Percentiles rank a stretch among this genome's conserved stretches.
Evolutionary conservation across 805 yeast genomes (phyloP).

Genomic region (Torulaspora maleeae): DNA sequence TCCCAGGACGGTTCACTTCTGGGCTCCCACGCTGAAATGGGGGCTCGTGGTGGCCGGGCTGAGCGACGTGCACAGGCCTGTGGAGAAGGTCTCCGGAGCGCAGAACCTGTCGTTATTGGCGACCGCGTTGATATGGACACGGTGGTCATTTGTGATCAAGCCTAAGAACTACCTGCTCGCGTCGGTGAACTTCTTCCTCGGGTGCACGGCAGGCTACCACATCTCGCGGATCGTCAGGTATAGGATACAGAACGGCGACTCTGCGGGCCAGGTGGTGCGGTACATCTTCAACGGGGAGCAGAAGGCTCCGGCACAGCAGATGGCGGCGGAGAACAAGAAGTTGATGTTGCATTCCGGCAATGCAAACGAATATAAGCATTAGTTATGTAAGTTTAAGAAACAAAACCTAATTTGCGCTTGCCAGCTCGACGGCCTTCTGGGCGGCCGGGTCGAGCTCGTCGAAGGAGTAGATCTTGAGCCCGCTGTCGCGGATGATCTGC

Average conservation of each 20-base stretch:
- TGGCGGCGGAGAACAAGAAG: constrained; percentile 6
- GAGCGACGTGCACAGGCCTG: constrained; percentile 83
- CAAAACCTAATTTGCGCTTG: constrained; percentile 29
- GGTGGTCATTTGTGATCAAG: constrained; percentile 92
- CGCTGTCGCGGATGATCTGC: constrained; percentile 78
- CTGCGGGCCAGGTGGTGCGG: constrained; percentile 48
- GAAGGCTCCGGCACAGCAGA: not conserved
- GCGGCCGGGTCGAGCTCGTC: constrained; percentile 97
- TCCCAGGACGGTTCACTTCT: constrained; percentile 94
- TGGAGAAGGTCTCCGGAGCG: constrained; percentile 84
- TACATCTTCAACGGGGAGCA: constrained; percentile 53
- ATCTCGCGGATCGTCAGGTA: constrained; percentile 63
- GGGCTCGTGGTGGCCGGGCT: constrained; percentile 87
- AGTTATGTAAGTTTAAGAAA: not conserved
- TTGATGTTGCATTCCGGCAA: constrained; percentile 11
- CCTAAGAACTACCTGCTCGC: constrained; percentile 88
- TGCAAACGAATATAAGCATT: constrained; percentile 10
- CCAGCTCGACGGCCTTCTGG: constrained; percentile 80
- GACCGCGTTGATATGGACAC: constrained; percentile 95
- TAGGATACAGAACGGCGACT: constrained; percentile 62
- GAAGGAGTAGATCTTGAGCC: constrained; percentile 86
- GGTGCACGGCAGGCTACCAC: constrained; percentile 85
- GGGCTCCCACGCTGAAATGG: constrained; percentile 85
- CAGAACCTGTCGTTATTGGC: constrained; percentile 62
- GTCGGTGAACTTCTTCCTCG: constrained; percentile 88